Evolutionary conservation across 148 eudicot genomes (phyloP).

Genomic region (Oxyria digyna): DNA sequence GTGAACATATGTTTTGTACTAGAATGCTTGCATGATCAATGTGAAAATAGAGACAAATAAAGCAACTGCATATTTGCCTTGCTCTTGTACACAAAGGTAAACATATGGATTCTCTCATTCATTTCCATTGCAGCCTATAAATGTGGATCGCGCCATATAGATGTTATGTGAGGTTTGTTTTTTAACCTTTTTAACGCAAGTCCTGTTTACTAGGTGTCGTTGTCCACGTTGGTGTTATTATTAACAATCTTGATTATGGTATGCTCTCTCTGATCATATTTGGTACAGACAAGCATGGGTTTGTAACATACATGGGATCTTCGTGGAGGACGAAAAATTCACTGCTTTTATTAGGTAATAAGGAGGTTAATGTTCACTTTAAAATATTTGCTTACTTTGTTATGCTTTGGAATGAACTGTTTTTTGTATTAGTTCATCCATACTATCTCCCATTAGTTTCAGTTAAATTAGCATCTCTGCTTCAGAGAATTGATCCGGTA

Average conservation of each 20-base stretch:
- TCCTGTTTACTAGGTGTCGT: not conserved
- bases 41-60: not conserved
- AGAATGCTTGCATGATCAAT: not conserved
- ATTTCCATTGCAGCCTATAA: no score
- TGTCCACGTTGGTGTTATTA: not conserved
- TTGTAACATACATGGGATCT: slow-evolving; percentile 83
- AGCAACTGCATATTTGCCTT: not conserved
- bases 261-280: slow-evolving; percentile 37
- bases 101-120: not conserved
- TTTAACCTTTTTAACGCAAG: no score
- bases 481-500: slow-evolving; percentile 60
- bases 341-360: slow-evolving; percentile 69
- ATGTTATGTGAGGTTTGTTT: no score
- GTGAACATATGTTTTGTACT: not conserved
- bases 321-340: slow-evolving; percentile 80
- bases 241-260: not conserved
- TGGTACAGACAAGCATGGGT: slow-evolving; percentile 71
- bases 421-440: slow-evolving; percentile 32
- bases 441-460: slow-evolving; percentile 54
- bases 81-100: not conserved
- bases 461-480: slow-evolving; percentile 42
- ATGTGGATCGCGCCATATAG: no score
- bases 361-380: slow-evolving; percentile 33
- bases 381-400: not conserved
- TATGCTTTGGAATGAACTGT: not conserved